These are phyloP conservation scores for Fraxinus sp. DNA, from an alignment of 305 asterid species.

Conservation along the genomic window DNA sequence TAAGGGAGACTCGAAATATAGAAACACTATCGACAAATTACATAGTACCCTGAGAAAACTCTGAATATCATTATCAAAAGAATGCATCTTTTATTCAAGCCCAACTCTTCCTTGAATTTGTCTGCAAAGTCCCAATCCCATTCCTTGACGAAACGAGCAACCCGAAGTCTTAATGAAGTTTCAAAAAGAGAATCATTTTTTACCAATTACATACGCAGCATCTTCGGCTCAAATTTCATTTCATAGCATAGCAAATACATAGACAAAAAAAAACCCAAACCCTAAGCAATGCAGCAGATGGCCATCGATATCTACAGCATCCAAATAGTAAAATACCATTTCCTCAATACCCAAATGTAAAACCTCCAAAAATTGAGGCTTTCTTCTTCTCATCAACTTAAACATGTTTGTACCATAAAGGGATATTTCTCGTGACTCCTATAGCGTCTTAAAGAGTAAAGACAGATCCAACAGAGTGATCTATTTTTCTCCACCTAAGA, in stretches of 20 bases:
- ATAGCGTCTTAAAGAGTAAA: slow-evolving; percentile 25
- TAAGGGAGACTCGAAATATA: not conserved
- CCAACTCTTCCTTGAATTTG: not conserved
- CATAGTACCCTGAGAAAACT: not conserved
- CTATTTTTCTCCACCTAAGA: slow-evolving; percentile 29
- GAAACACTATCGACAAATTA: not conserved
- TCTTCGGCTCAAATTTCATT: slow-evolving; percentile 24
- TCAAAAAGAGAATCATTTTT: slow-evolving; percentile 12
- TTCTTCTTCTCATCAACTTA: slow-evolving; percentile 25
- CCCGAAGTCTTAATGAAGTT: slow-evolving; percentile 23
- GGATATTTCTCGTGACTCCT: slow-evolving; percentile 23
- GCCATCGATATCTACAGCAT: slow-evolving; percentile 27
- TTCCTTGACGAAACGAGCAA: slow-evolving; percentile 21
- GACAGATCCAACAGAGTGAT: slow-evolving; percentile 25
- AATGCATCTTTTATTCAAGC: not conserved
- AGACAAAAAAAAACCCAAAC: slow-evolving; percentile 18
- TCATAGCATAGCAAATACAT: not conserved
- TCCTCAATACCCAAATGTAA: slow-evolving; percentile 25
- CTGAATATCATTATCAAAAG: not conserved
- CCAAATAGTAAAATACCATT: slow-evolving; percentile 12
- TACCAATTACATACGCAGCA: slow-evolving; percentile 13
- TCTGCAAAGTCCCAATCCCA: slow-evolving; percentile 14
- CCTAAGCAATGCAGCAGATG: slow-evolving; percentile 25
- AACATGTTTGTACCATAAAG: slow-evolving; percentile 23
- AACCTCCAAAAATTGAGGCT: slow-evolving; percentile 23